These are phyloP conservation scores for Pleurotus tuber-regium DNA, from an alignment of 768 basidiomycete genomes.

Conservation along the genomic window DNA sequence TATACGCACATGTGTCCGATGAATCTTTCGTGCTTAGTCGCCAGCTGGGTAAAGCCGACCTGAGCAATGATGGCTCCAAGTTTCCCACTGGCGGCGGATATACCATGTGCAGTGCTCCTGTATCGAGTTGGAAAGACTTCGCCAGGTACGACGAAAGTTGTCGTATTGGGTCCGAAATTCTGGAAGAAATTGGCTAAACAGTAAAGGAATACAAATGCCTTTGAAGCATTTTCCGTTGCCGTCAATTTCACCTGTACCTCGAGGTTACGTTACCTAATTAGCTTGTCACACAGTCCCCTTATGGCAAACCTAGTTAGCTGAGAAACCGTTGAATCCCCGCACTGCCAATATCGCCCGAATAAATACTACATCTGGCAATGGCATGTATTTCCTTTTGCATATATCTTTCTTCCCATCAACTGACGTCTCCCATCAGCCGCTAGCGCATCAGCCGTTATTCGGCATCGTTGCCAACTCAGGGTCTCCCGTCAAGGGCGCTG, in stretches of 20 bases:
- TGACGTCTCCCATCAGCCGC: not conserved
- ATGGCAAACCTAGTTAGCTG: slow-evolving; percentile 2
- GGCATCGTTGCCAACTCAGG: too few species aligned
- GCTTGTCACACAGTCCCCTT: not conserved
- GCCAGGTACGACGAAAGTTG: slow-evolving; percentile 79
- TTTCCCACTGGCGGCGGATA: slow-evolving; percentile 82
- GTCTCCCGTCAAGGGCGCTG: not conserved
- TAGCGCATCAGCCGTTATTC: not conserved
- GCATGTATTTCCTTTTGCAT: not conserved
- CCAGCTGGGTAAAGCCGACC: slow-evolving; percentile 69
- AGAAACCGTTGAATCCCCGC: not conserved
- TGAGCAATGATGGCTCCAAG: slow-evolving; percentile 81
- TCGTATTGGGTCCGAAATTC: slow-evolving; percentile 83
- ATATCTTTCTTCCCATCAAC: not conserved
- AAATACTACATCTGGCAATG: not conserved
- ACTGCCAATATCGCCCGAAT: slow-evolving; percentile 5
- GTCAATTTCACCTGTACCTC: slow-evolving; percentile 59
- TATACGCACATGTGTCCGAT: slow-evolving; percentile 67
- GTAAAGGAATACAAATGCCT: slow-evolving; percentile 80
- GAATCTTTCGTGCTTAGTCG: slow-evolving; percentile 69
- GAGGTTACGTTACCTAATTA: slow-evolving; percentile 10
- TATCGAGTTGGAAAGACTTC: slow-evolving; percentile 89
- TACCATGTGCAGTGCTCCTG: slow-evolving; percentile 82
- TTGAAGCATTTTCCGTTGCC: slow-evolving; percentile 35
- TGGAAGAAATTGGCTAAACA: slow-evolving; percentile 89